These are phyloP conservation scores for Quercus lobata DNA, from an alignment of 331 rosid genomes.

Conservation along the genomic window DNA sequence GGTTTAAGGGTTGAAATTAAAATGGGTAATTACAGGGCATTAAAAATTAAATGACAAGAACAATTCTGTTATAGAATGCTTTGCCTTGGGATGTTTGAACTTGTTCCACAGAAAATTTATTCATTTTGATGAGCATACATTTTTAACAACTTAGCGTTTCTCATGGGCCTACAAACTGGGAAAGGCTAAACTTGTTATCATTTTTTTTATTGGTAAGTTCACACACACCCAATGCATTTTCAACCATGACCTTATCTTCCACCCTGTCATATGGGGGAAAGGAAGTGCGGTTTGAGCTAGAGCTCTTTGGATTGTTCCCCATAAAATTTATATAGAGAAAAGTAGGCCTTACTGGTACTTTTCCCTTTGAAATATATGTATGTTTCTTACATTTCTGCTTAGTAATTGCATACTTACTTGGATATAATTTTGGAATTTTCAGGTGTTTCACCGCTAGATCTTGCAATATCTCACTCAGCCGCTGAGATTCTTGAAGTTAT, in stretches of 20 bases:
- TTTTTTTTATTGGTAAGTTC: no score
- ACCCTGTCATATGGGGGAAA: no score
- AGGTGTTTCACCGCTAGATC: slow-evolving; percentile 83
- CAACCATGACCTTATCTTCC: no score
- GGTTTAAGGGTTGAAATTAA: neutral
- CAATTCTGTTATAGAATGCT: neutral
- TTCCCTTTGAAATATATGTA: neutral
- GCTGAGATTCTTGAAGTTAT: slow-evolving; percentile 98
- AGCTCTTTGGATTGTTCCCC: neutral
- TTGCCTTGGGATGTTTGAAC: neutral
- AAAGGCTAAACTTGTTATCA: no score
- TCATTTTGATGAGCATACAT: no score
- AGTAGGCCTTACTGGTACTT: neutral
- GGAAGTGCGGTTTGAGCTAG: no score
- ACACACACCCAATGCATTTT: no score
- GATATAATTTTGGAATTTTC: slow-evolving; percentile 25
- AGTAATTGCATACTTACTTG: slow-evolving; percentile 7
- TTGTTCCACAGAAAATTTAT: neutral
- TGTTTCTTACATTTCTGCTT: neutral
- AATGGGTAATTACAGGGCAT: neutral
- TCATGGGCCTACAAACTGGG: no score
- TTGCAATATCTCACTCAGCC: slow-evolving; percentile 89
- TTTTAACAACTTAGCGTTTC: no score
- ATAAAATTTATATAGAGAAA: neutral
- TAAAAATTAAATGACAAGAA: neutral